phyloP scores from a whole-genome alignment of 2,329 filamentous ascomycete species.

The Aspergillus sp. region DNA sequence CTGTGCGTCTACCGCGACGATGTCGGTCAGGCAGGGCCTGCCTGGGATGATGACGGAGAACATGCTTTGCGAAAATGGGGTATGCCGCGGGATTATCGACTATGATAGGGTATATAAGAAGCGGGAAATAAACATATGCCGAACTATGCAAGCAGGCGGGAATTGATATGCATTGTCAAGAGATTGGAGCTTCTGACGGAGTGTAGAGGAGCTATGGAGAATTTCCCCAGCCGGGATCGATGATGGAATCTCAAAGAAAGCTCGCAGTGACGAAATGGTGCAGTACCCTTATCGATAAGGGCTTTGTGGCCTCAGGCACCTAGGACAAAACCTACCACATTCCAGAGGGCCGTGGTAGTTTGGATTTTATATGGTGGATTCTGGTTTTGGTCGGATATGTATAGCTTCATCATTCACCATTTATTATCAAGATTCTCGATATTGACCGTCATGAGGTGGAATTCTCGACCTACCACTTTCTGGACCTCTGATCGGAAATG shows the following conservation, averaged over 20 bases:
- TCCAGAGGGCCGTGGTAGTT: neutral
- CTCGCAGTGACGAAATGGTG: constrained; percentile 25
- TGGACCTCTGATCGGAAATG: too few relatives aligned
- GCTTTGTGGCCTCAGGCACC: constrained; percentile 3
- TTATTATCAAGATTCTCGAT: too few relatives aligned
- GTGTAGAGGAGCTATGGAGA: constrained; percentile 7
- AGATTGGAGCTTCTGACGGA: neutral
- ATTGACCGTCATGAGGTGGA: too few relatives aligned
- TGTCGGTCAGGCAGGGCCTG: constrained; percentile 59
- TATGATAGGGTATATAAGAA: neutral
- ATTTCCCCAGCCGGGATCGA: constrained; percentile 17
- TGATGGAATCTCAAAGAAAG: constrained; percentile 26
- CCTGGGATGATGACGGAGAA: constrained; percentile 63
- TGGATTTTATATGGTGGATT: neutral
- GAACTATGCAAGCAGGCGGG: neutral
- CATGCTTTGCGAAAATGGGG: constrained; percentile 38
- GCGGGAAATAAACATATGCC: neutral
- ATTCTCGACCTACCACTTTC: too few relatives aligned
- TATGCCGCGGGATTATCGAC: neutral
- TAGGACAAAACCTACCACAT: neutral
- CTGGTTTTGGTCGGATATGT: too few relatives aligned
- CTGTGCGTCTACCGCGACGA: constrained; percentile 50
- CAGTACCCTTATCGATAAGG: constrained; percentile 31
- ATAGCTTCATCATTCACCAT: too few relatives aligned
- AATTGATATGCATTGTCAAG: constrained; percentile 1